phyloP scores from a whole-genome alignment of 192 early-diverging fungal genomes.

The Entophlyctis luteolus region DNA sequence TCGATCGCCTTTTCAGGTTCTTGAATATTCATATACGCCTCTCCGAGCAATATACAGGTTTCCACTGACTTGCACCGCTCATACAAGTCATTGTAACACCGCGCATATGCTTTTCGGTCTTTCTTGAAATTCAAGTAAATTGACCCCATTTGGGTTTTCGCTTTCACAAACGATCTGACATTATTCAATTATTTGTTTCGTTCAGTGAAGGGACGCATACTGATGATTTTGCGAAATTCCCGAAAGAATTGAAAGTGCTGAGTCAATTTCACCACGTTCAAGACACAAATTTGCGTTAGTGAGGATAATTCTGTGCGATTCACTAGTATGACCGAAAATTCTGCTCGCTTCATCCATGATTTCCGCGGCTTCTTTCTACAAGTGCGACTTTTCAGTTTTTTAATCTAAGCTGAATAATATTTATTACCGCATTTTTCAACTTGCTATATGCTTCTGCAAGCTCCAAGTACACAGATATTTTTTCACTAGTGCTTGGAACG shows the following conservation, averaged over 20 bases:
- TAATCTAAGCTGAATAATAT: too few relatives aligned
- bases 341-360: slow-evolving; percentile 42
- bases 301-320: slow-evolving; percentile 39
- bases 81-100: slow-evolving; percentile 48
- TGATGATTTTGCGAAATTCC: slow-evolving; percentile 31
- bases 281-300: slow-evolving; percentile 41
- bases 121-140: slow-evolving; percentile 53
- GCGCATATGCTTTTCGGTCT: slow-evolving; percentile 48
- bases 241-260: slow-evolving; percentile 36
- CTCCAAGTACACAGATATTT: slow-evolving; percentile 42
- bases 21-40: slow-evolving; percentile 55
- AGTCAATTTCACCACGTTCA: slow-evolving; percentile 39
- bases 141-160: slow-evolving; percentile 40
- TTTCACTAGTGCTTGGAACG: slow-evolving; percentile 25
- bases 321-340: slow-evolving; percentile 38
- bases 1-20: slow-evolving; percentile 55
- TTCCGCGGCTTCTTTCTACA: slow-evolving; percentile 33
- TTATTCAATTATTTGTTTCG: not conserved
- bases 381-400: not conserved
- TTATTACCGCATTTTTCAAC: slow-evolving; percentile 33
- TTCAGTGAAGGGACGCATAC: slow-evolving; percentile 5
- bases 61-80: slow-evolving; percentile 45
- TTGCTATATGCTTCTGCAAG: slow-evolving; percentile 39
- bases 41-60: slow-evolving; percentile 48
- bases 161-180: slow-evolving; percentile 44